These are phyloP conservation scores for Aspergillus viridinutans DNA, from an alignment of 2,329 filamentous ascomycete species.

Conservation along the genomic window DNA sequence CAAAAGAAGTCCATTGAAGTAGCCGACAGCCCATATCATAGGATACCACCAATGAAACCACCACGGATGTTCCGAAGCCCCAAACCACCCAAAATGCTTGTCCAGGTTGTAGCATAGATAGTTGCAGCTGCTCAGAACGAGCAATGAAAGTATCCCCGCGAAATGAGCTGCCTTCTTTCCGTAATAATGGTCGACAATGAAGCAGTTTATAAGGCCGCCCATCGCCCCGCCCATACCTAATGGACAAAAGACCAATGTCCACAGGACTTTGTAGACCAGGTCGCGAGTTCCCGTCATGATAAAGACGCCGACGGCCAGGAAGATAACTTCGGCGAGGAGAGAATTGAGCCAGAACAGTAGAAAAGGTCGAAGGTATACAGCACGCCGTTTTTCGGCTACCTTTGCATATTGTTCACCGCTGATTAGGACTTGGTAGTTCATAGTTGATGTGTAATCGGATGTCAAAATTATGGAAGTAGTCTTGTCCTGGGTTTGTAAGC, in stretches of 20 bases:
- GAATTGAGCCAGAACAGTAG: conserved; percentile 10
- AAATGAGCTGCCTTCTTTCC: too few species aligned
- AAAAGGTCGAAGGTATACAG: conserved; percentile 8
- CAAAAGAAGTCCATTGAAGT: too few species aligned
- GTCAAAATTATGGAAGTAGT: neutral
- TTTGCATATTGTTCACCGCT: neutral
- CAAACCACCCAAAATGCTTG: too few species aligned
- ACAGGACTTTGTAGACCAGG: conserved; percentile 10
- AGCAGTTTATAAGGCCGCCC: conserved; percentile 9
- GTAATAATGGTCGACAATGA: conserved; percentile 5
- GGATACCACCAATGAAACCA: too few species aligned
- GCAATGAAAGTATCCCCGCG: too few species aligned
- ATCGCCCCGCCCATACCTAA: conserved; percentile 13
- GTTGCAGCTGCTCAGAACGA: too few species aligned
- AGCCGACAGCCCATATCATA: too few species aligned
- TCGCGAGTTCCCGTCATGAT: conserved; percentile 12
- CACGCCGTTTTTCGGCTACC: conserved; percentile 5
- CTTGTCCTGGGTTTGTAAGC: neutral
- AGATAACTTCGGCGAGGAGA: conserved; percentile 10
- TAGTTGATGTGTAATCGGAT: neutral
- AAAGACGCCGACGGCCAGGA: conserved; percentile 5
- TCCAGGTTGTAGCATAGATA: too few species aligned
- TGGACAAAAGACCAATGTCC: conserved; percentile 12
- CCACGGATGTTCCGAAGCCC: too few species aligned
- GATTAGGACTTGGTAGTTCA: neutral